Evolutionary conservation across 768 basidiomycete species (phyloP), one percentile per base, ranked within the genome.

Genomic region (Russula griseocarnosa): DNA sequence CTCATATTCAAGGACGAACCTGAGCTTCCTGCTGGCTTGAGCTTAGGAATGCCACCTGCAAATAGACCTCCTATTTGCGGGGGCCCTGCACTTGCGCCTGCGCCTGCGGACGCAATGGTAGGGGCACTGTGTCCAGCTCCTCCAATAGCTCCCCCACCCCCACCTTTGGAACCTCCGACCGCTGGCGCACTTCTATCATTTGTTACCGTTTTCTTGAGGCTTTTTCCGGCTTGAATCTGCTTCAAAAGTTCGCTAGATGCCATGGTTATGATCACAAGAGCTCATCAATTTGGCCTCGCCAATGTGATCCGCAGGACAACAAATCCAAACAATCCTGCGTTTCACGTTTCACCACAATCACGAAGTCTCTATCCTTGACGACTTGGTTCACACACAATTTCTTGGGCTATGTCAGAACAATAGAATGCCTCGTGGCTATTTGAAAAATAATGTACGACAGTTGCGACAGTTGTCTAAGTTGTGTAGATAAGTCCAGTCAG

Each of bases 11-110:
- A n/a, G 10, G 47, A 51, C 55, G 42, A 44, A 67, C 66, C 58
- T 47, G 62, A 36, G 59, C 71, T 79, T 14, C 85, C 89, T n/a
- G 88, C 82, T 51, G 92, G 84, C 78, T 88, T 95, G 71, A 96
- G 73, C 72, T 90, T 94, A 5, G 94, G 94, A 79, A 96, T 86
- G 1, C 94, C 94, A 18, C 92, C 93, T 51, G 94, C 92, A 71
- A 97, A 95, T 13, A 97, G 75, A 2, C 84, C 87, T 36, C 85
- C 94, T 5, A 95, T 77, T 73, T 94, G 92, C 28, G 92, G 90
- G 30, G 92, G 85, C 8, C 80, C 85, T n/a, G 72, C 76, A 8
- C 74, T 77, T 9, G 13, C 38, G 1, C 3, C 38, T 38, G 14
- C 38, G 13, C 14, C 38, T 40, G 72, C 67, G 2, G 69, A 67